phyloP scores from a whole-genome alignment of 495 filamentous ascomycete species.

The Opeltia flavorubescens region DNA sequence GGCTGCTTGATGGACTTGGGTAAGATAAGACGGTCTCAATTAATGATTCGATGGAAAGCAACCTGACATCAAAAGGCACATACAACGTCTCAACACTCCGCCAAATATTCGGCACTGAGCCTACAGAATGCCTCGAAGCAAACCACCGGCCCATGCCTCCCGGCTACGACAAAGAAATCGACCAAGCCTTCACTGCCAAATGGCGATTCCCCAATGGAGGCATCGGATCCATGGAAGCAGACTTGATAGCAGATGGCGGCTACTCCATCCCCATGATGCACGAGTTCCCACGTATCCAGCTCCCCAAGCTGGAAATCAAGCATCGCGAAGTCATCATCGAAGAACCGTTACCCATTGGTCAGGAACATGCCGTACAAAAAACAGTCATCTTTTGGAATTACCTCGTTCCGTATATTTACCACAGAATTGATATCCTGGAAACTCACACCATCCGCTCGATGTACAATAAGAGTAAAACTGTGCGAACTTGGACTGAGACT shows the following conservation, averaged over 20 bases:
- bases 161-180: constrained; percentile 14
- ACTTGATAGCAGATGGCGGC: constrained; percentile 14
- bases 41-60: no score
- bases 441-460: constrained; percentile 22
- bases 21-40: no score
- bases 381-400: constrained; percentile 30
- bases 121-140: background rate
- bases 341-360: constrained; percentile 11
- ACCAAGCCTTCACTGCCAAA: constrained; percentile 26
- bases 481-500: constrained; percentile 31
- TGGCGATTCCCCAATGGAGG: constrained; percentile 32
- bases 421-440: constrained; percentile 38
- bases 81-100: constrained; percentile 2
- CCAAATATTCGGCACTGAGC: constrained; percentile 1
- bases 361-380: constrained; percentile 19
- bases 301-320: constrained; percentile 19
- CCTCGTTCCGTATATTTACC: constrained; percentile 25
- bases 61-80: no score
- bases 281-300: constrained; percentile 13
- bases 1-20: constrained; percentile 28
- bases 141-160: background rate
- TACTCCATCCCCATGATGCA: constrained; percentile 10
- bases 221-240: constrained; percentile 24
- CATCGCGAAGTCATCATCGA: constrained; percentile 20
- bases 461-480: constrained; percentile 10